Conservation (phyloP, 495 filamentous ascomycete genomes). For the Aspergillus conjunctus region DNA sequence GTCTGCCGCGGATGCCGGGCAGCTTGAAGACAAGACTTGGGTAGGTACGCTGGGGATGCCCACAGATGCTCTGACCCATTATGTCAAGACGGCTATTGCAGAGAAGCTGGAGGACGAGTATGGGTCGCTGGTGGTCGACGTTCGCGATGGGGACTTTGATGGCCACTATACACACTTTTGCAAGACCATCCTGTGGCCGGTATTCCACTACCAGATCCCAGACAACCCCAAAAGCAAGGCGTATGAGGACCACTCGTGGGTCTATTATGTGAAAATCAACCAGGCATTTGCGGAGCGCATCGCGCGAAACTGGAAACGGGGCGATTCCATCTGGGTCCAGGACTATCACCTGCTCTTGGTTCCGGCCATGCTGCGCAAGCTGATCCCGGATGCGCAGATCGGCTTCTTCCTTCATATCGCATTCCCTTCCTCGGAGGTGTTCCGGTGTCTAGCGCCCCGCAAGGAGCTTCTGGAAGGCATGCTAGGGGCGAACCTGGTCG, state of each 20-base stretch:
- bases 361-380: slow-evolving; percentile 84
- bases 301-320: slow-evolving; percentile 85
- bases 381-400: slow-evolving; percentile 85
- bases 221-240: slow-evolving; percentile 98
- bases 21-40: slow-evolving; percentile 72
- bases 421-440: slow-evolving; percentile 93
- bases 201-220: slow-evolving; percentile 95
- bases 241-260: slow-evolving; percentile 93
- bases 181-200: slow-evolving; percentile 87
- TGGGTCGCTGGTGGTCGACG: slow-evolving; percentile 77
- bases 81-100: slow-evolving; percentile 75
- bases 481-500: slow-evolving; percentile 85
- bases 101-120: slow-evolving; percentile 76
- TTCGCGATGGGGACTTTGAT: slow-evolving; percentile 85
- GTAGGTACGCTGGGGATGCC: slow-evolving; percentile 92
- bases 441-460: slow-evolving; percentile 82
- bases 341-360: slow-evolving; percentile 94
- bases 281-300: slow-evolving; percentile 88
- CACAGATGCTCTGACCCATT: slow-evolving; percentile 72
- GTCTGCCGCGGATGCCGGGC: slow-evolving; percentile 66
- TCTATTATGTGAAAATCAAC: slow-evolving; percentile 88
- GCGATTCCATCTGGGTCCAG: slow-evolving; percentile 90
- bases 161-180: slow-evolving; percentile 92
- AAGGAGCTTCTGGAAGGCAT: slow-evolving; percentile 86
- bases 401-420: slow-evolving; percentile 94